phyloP scores from a whole-genome alignment of 441 rosid species.

The Syzygium malaccense region DNA sequence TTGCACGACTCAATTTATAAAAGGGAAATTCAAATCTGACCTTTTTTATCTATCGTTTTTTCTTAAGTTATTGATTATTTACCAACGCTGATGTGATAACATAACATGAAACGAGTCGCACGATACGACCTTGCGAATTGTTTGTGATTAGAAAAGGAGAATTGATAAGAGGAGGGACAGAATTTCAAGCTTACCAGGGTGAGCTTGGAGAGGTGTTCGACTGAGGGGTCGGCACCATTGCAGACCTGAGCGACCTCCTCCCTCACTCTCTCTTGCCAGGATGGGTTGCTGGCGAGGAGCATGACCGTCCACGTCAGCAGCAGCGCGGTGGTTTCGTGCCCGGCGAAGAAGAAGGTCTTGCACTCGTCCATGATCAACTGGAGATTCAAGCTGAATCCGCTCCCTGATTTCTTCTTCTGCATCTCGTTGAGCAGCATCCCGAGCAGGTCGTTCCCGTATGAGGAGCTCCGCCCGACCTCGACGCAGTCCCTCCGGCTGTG shows the following conservation, averaged over 20 bases:
- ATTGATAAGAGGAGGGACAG: background rate
- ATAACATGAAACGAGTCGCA: background rate
- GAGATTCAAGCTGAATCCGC: constrained; percentile 37
- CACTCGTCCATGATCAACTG: constrained; percentile 95
- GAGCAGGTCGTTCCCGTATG: constrained; percentile 73
- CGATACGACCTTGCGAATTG: background rate
- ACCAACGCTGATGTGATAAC: background rate
- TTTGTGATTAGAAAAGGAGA: background rate
- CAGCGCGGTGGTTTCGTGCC: constrained; percentile 89
- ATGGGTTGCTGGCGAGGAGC: constrained; percentile 71
- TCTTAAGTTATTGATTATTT: background rate
- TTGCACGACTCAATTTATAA: background rate
- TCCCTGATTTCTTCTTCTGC: constrained; percentile 34
- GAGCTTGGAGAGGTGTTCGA: constrained; percentile 68
- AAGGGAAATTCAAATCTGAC: background rate
- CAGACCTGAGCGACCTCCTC: constrained; percentile 56
- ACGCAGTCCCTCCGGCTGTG: constrained; percentile 63
- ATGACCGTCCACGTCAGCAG: constrained; percentile 90
- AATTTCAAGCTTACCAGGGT: constrained; percentile 35
- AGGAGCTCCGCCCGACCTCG: constrained; percentile 73
- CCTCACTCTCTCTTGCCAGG: constrained; percentile 80
- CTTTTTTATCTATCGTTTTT: background rate
- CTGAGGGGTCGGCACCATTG: constrained; percentile 44
- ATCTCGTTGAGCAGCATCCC: constrained; percentile 78
- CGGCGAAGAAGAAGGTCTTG: constrained; percentile 95